These are phyloP conservation scores for Ormosia emarginata DNA, from an alignment of 306 rosid genomes.

Conservation along the genomic window DNA sequence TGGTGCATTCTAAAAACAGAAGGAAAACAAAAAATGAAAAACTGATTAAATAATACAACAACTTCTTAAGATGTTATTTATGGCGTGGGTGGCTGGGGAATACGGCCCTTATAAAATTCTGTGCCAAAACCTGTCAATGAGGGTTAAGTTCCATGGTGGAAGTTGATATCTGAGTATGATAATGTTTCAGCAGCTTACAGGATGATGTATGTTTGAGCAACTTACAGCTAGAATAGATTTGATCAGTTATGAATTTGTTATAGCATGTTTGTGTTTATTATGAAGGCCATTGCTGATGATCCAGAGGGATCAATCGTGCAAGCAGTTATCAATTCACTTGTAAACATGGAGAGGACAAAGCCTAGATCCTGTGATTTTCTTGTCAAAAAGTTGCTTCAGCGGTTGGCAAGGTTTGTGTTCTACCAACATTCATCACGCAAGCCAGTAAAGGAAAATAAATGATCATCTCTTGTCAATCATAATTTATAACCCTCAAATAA, in stretches of 20 bases:
- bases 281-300: conserved; percentile 71
- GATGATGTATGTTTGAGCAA: neutral
- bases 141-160: neutral
- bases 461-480: neutral
- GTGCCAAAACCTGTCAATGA: neutral
- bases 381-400: conserved; percentile 71
- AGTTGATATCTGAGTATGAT: neutral
- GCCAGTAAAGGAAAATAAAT: neutral
- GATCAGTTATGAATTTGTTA: neutral
- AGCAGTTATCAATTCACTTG: conserved; percentile 58
- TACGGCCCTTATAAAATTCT: neutral
- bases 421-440: neutral
- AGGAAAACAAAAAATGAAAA: neutral
- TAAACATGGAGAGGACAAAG: conserved; percentile 66
- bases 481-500: neutral
- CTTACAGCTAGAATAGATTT: neutral
- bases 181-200: neutral
- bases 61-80: neutral
- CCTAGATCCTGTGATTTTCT: conserved; percentile 82
- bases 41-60: neutral
- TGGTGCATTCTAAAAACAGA: neutral
- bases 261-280: neutral
- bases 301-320: conserved; percentile 53
- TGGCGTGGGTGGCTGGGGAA: neutral
- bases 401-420: conserved; percentile 68